A percentile compares a stretch with the other conserved stretches of the same genome.
Conservation (phyloP, 2,329 filamentous ascomycete genomes). For the Rhytidhysteron rufulum region DNA sequence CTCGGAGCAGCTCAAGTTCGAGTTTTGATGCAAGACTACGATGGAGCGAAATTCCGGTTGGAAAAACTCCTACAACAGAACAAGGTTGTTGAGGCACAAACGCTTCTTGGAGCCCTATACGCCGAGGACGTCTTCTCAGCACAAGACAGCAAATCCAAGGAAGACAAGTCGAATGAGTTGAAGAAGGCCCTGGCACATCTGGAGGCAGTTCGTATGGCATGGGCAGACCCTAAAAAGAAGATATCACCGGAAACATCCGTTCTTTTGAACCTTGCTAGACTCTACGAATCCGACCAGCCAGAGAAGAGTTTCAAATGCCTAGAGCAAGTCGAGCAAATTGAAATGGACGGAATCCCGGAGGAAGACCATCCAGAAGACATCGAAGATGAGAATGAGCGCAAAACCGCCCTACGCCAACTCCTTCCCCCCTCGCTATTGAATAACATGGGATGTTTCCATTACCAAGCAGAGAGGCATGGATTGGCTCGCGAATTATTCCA, state of each 20-base stretch:
- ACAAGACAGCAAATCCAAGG: slow-evolving; percentile 67
- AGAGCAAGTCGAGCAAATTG: slow-evolving; percentile 86
- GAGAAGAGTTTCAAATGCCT: slow-evolving; percentile 92
- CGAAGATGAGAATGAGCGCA: slow-evolving; percentile 45
- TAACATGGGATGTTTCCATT: slow-evolving; percentile 96
- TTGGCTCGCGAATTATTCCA: slow-evolving; percentile 85
- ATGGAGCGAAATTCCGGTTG: slow-evolving; percentile 86
- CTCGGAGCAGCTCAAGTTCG: slow-evolving; percentile 90
- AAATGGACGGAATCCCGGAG: slow-evolving; percentile 71
- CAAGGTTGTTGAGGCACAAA: slow-evolving; percentile 83
- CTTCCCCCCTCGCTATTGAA: slow-evolving; percentile 89
- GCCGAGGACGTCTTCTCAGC: slow-evolving; percentile 89
- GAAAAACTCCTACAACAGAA: slow-evolving; percentile 91
- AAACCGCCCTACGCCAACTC: slow-evolving; percentile 65
- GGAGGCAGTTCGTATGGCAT: slow-evolving; percentile 78
- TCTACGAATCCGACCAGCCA: slow-evolving; percentile 81
- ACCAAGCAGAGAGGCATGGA: slow-evolving; percentile 77
- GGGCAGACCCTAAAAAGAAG: slow-evolving; percentile 91
- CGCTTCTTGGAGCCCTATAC: slow-evolving; percentile 83
- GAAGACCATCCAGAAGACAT: slow-evolving; percentile 62
- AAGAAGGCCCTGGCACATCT: slow-evolving; percentile 84
- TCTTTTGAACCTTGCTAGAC: slow-evolving; percentile 81
- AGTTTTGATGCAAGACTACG: slow-evolving; percentile 76
- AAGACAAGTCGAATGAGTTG: slow-evolving; percentile 80
- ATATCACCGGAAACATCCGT: slow-evolving; percentile 79